These are phyloP conservation scores for Stevia rebaudiana DNA, from an alignment of 140 eudicot species.

Conservation along the genomic window DNA sequence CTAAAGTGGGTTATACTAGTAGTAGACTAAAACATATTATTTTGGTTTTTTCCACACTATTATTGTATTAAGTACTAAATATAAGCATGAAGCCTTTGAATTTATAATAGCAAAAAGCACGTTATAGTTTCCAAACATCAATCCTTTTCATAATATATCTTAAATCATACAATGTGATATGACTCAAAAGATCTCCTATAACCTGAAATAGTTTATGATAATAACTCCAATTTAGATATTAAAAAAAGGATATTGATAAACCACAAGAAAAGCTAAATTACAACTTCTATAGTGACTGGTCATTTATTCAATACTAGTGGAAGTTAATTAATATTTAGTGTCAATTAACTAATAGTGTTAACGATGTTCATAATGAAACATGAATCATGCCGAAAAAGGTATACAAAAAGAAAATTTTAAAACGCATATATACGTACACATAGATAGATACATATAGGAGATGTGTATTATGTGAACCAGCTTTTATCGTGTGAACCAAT, in stretches of 20 bases:
- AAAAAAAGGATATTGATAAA: not conserved
- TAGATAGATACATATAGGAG: not conserved
- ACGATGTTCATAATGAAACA: slow-evolving; percentile 20
- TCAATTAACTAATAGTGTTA: slow-evolving; percentile 14
- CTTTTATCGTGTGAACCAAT: too few relatives aligned
- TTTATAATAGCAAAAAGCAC: slow-evolving; percentile 13
- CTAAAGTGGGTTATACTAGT: slow-evolving; percentile 12
- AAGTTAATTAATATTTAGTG: slow-evolving; percentile 17
- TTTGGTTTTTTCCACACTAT: not conserved
- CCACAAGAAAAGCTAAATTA: slow-evolving; percentile 18
- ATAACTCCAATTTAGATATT: slow-evolving; percentile 17
- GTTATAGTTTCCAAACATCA: slow-evolving; percentile 18
- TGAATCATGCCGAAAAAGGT: slow-evolving; percentile 26
- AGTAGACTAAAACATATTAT: not conserved
- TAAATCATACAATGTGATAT: slow-evolving; percentile 7
- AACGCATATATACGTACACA: not conserved
- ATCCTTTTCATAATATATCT: slow-evolving; percentile 22
- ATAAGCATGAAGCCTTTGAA: slow-evolving; percentile 11
- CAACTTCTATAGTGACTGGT: slow-evolving; percentile 10
- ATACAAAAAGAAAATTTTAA: too few relatives aligned
- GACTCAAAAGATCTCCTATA: slow-evolving; percentile 15
- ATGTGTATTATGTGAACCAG: too few relatives aligned
- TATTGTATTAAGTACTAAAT: slow-evolving; percentile 16
- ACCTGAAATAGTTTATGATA: slow-evolving; percentile 16
- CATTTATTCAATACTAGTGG: slow-evolving; percentile 6